Conservation (phyloP, 768 basidiomycete species). For the Termitomyces sp. region DNA sequence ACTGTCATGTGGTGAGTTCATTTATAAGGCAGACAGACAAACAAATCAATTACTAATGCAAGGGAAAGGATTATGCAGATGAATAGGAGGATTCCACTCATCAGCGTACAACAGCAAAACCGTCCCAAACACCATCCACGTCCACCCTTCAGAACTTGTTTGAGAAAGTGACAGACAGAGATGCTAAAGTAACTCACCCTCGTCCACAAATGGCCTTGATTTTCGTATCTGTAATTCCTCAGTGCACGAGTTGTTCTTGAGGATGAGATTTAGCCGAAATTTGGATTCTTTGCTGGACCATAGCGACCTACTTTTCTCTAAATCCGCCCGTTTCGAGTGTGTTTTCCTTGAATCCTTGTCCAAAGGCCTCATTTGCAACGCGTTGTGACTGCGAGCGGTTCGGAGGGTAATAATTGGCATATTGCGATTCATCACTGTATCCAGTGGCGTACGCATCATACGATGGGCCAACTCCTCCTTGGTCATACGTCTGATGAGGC, state of each 20-base stretch:
- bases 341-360: conserved; percentile 11
- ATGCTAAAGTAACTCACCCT: conserved; percentile 34
- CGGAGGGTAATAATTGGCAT: conserved; percentile 23
- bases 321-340: conserved; percentile 1
- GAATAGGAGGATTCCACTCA: conserved; percentile 62
- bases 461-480: conserved; percentile 29
- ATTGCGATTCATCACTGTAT: conserved; percentile 35
- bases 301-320: conserved; percentile 10
- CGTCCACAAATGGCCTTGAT: conserved; percentile 66
- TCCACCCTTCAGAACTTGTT: conserved; percentile 43
- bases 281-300: not conserved
- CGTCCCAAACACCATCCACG: conserved; percentile 58
- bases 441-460: conserved; percentile 30
- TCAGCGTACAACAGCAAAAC: conserved; percentile 73
- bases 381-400: conserved; percentile 17
- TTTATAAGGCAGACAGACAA: not conserved
- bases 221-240: conserved; percentile 49
- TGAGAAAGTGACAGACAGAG: not conserved
- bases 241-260: conserved; percentile 37
- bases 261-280: not conserved
- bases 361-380: conserved; percentile 12
- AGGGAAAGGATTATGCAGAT: conserved; percentile 64
- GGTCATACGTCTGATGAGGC: conserved; percentile 53
- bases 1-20: conserved; percentile 37
- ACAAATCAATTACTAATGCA: conserved; percentile 49